A percentile compares a stretch with the other conserved stretches of the same genome.
These are phyloP conservation scores for Torulaspora globosa DNA, from an alignment of 1,139 yeast genomes.

Conservation along the genomic window DNA sequence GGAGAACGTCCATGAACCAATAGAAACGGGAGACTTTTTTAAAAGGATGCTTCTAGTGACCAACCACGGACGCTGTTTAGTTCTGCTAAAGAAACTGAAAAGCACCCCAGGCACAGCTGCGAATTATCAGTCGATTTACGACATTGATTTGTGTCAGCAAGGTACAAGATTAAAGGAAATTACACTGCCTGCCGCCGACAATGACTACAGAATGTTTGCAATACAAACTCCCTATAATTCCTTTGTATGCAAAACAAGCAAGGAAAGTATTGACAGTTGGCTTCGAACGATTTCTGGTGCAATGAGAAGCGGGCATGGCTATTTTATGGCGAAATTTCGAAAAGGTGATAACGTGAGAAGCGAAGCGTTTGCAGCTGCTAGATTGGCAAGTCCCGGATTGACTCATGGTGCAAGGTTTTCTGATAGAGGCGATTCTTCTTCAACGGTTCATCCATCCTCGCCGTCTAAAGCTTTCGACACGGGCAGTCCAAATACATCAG, in stretches of 20 bases:
- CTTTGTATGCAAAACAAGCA: slow-evolving; percentile 26
- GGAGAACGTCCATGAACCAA: slow-evolving; percentile 16
- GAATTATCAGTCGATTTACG: slow-evolving; percentile 25
- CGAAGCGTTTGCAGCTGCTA: slow-evolving; percentile 24
- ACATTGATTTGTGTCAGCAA: slow-evolving; percentile 30
- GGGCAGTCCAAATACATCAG: slow-evolving; percentile 5
- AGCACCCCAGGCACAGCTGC: slow-evolving; percentile 14
- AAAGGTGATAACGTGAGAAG: slow-evolving; percentile 12
- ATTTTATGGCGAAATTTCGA: slow-evolving; percentile 10
- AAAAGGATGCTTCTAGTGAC: slow-evolving; percentile 32
- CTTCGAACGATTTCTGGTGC: slow-evolving; percentile 25
- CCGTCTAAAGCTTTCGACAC: slow-evolving; percentile 8
- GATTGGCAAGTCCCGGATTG: slow-evolving; percentile 20
- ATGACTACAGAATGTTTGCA: slow-evolving; percentile 19
- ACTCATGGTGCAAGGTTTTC: slow-evolving; percentile 3
- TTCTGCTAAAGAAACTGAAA: slow-evolving; percentile 27
- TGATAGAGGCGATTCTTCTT: slow-evolving; percentile 2
- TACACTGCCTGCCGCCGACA: slow-evolving; percentile 11
- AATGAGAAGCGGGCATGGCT: slow-evolving; percentile 26
- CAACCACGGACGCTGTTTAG: slow-evolving; percentile 31
- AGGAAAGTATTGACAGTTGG: slow-evolving; percentile 26
- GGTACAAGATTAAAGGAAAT: slow-evolving; percentile 31
- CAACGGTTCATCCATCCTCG: slow-evolving; percentile 3
- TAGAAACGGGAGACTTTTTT: slow-evolving; percentile 20
- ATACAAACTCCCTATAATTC: slow-evolving; percentile 35